phyloP scores from a whole-genome alignment of 352 stramenopile species.

The Blastocystis sp. region DNA sequence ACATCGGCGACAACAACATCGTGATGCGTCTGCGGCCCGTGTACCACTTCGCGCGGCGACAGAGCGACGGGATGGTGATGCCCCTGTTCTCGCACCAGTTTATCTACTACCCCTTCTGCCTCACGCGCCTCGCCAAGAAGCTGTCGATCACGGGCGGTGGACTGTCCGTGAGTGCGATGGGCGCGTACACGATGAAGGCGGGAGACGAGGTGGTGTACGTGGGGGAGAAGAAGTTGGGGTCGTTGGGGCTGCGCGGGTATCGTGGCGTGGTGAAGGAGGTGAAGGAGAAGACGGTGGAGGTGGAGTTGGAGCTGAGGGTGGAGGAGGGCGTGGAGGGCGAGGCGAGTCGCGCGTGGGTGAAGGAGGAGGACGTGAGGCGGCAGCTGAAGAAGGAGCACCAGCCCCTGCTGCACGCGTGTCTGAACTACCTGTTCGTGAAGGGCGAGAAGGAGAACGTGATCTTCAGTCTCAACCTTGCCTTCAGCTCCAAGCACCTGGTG shows the following conservation, averaged over 20 bases:
- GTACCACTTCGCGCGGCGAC: background rate
- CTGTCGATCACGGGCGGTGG: background rate
- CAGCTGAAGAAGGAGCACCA: background rate
- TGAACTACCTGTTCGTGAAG: background rate
- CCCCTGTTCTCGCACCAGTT: slow-evolving; percentile 5
- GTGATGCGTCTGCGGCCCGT: slow-evolving; percentile 23
- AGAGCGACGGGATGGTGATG: background rate
- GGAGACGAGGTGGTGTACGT: slow-evolving; percentile 19
- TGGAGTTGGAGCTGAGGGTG: background rate
- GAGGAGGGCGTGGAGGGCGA: background rate
- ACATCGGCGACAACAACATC: background rate
- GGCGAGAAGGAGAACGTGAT: background rate
- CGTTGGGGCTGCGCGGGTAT: background rate
- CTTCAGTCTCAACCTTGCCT: background rate
- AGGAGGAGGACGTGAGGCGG: background rate
- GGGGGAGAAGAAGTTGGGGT: background rate
- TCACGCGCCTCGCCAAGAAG: background rate
- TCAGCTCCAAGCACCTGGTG: background rate
- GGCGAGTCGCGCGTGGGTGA: background rate
- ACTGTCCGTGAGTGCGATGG: background rate
- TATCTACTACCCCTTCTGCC: slow-evolving; percentile 33
- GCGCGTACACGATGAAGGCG: slow-evolving; percentile 5
- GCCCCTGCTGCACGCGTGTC: background rate
- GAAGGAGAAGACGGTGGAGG: background rate
- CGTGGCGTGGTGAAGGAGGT: background rate